Evolutionary conservation across 306 rosid genomes (phyloP), one percentile per base, ranked within the genome.

Genomic region (Prunus mira): DNA sequence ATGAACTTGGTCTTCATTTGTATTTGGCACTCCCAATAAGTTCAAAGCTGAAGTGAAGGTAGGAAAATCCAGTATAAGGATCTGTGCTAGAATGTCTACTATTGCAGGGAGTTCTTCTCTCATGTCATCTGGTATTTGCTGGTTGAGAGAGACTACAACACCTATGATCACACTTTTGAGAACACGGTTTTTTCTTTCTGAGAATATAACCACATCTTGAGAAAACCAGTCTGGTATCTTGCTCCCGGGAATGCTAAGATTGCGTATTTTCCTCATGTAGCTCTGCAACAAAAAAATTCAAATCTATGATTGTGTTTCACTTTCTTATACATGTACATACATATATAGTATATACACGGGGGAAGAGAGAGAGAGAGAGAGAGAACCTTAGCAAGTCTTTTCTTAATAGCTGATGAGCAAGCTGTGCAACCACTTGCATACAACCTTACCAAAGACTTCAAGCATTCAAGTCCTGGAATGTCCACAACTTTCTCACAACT

Each of bases 381-480:
- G 46, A 71, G 51, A 45, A 87, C 93, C 93, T 91, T 87, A 32
- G 91, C 82, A 50, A 91, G 81, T 72, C 87, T 86, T 72, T 51
- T 82, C 77, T 27, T 68, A 45, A 83, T 66, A 54, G 64, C 62
- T 38, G 82, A 71, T 28, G 84, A 83, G 86, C 89, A 87, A 63
- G 85, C 47, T 27, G 22, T 73, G 85, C 93, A 91, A 56, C 88
- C 89, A 69, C 83, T 77, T 34, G 86, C 62, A 79, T 46, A 78
- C 78, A 91, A 76, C 76, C 85, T 69, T 75, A 46, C 84, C 87
- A 91, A 78, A 22, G 93, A 87, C 64, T 81, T 80, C 72, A 91
- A 74, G 79, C 83, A 20, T 84, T 89, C 92, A 74, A 91, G 89
- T 60, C 93, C 93, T 1, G 84, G 89, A 81, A 89, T 87, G 78